Evolutionary conservation across 2,329 filamentous ascomycete species (phyloP), one percentile per base, ranked within the genome.

Genomic region (Paecilomyces niveus): DNA sequence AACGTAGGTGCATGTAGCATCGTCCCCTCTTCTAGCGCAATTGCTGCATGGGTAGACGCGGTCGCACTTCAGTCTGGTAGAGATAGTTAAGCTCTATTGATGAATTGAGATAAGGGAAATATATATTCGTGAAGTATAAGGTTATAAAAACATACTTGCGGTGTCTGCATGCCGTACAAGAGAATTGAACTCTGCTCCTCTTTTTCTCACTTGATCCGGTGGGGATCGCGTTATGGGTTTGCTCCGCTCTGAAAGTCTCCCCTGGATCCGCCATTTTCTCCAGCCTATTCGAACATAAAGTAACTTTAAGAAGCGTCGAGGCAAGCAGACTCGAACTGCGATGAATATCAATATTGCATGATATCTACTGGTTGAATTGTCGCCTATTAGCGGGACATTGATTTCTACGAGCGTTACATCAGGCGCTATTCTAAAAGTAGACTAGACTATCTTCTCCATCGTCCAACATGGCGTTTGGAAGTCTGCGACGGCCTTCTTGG

Each of bases 111-210:
- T 29, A 45, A 9, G 2, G 39, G 4, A 18, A 3, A 45, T 9
- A 32, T 11, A 10, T 49, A 55, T 62, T 31, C 62, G 33, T 15
- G 22, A 22, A 4, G 39, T 49, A 21, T 11, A 1, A 31, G 18
- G 7, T 26, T 10, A 26, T 51, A 49, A n/a, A 22, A 57, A 49
- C 68, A 54, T 66, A 73, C 72, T 74, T 74, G 54, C 71, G 68
- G 39, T 60, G 67, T 62, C 72, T 66, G 60, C 72, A 74, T 11
- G 70, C 67, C n/a, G 70, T 74, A 59, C 72, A 74, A 15, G 72
- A 74, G 52, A 74, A 68, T 59, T 74, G 71, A n/a, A 74, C 71
- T 49, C 72, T 60, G 32, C 67, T 72, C 58, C 71, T 67, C 58
- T 73, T 74, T 58, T 68, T 70, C 18, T 63, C 63, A 6, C 60